phyloP scores from a whole-genome alignment of 768 basidiomycete genomes.

The Tulasnella sp. region DNA sequence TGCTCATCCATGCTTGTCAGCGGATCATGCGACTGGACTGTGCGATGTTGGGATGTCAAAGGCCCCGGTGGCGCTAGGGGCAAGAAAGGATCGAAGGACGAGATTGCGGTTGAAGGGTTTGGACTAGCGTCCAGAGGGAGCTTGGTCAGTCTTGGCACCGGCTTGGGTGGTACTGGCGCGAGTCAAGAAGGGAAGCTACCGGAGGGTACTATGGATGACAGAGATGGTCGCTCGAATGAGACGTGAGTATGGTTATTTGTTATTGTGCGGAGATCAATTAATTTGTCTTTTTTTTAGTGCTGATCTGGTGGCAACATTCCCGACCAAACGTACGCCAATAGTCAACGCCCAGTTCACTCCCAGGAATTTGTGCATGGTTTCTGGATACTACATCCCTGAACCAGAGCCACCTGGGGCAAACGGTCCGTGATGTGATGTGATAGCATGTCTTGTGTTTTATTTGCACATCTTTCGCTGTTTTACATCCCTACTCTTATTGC shows the following conservation, averaged over 20 bases:
- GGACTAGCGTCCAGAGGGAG: constrained; percentile 28
- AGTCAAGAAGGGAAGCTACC: constrained; percentile 16
- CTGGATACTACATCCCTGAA: constrained; percentile 59
- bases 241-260: constrained; percentile 46
- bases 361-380: constrained; percentile 84
- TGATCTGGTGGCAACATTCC: constrained; percentile 83
- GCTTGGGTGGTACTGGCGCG: constrained; percentile 27
- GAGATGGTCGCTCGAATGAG: constrained; percentile 44
- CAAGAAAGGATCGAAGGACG: constrained; percentile 35
- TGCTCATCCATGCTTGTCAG: constrained; percentile 87
- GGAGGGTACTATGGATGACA: constrained; percentile 20
- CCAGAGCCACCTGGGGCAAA: background rate
- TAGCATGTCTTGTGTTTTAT: background rate
- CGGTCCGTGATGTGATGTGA: constrained; percentile 1
- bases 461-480: too few relatives aligned
- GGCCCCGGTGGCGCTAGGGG: constrained; percentile 50
- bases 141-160: constrained; percentile 45
- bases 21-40: constrained; percentile 90
- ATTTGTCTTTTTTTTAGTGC: constrained; percentile 36
- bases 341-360: constrained; percentile 89
- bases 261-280: background rate
- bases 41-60: constrained; percentile 97
- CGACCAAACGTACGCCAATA: constrained; percentile 92
- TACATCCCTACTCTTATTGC: too few relatives aligned
- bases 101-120: constrained; percentile 19